Conservation (phyloP, 495 filamentous ascomycete genomes). For the Barbatosphaeria neglecta region DNA sequence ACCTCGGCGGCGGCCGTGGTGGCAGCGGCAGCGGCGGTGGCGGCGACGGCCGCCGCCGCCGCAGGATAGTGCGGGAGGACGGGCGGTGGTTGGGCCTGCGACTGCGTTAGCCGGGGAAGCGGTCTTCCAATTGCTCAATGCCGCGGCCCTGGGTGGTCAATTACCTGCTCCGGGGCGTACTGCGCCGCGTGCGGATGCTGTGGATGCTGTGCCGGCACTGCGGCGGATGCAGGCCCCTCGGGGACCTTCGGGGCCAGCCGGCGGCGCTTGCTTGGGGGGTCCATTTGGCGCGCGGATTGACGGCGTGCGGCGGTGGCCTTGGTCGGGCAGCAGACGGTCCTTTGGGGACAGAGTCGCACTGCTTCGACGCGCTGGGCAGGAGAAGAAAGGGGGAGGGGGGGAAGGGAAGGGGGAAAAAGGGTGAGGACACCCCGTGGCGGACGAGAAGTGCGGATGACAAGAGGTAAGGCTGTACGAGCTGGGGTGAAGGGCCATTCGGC, state of each 20-base stretch:
- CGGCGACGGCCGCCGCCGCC: background rate
- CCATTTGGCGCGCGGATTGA: conserved; percentile 7
- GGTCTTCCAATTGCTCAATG: background rate
- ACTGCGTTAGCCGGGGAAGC: background rate
- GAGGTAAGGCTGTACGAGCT: conserved; percentile 1
- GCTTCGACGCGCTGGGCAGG: background rate
- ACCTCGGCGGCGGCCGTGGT: conserved; percentile 11
- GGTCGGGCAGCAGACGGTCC: background rate
- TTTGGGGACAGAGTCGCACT: background rate
- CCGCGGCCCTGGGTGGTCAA: background rate
- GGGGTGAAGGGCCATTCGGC: background rate
- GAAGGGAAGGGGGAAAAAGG: background rate
- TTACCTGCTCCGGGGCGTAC: background rate
- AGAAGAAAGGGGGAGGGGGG: background rate
- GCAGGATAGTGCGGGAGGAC: background rate
- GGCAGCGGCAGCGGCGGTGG: background rate
- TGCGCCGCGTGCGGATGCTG: background rate
- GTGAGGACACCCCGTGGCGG: background rate
- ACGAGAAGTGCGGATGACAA: background rate
- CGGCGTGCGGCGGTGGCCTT: no score
- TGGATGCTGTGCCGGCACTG: background rate
- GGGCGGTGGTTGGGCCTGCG: background rate
- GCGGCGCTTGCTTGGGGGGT: conserved; percentile 19
- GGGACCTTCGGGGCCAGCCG: conserved; percentile 19
- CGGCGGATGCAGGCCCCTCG: conserved; percentile 8